Base-by-base conservation (phyloP, 2,329 filamentous ascomycete species). In the Monosporascus sp. region DNA sequence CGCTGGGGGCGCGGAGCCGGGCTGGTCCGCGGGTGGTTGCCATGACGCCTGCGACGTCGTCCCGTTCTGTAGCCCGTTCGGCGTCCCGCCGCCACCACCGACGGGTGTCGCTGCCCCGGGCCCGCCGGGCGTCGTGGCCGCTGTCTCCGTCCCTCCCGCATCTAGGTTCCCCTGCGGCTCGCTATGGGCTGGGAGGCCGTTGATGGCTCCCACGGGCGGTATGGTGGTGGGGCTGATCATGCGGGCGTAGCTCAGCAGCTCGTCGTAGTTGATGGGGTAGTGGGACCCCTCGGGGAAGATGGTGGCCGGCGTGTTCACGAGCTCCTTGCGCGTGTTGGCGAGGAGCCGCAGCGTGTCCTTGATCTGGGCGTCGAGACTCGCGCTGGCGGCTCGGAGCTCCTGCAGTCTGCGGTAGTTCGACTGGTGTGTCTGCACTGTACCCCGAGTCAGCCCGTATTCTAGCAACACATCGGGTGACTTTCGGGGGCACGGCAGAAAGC, bases 201-300 rank as follows among this genome's bases (percentile, higher is more conserved):
- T 76, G 14, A 75, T 69, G 48, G 75, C 74, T 47, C 74, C 73
- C 0, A 82, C 82, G 0, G 86, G 86, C 0, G 90, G 89, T 14
- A 91, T 78, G 1, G 90, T 93, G 59, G 86, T 91, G 67, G 86
- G 88, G 68, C 86, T 88, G 65, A 95, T 94, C 58, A 86, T 85
- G 44, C 87, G 86, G 22, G 89, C 90, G 67, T 90, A 94, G 57
- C 77, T 79, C 22, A 95, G 83, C 0, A 95, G 81, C 60, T 92
- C 86, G 45, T 84, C 79, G 65, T 91, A 89, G 3, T 80, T 80
- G 49, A 94, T 80, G 9, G 77, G 71, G 60, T 80, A 77, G 65
- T 75, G 79, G 2, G 77, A 72, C 5, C 70, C 72, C 7, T 76
- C 67, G 5, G 81, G 77, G 58, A 82, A 81, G 22, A 72, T 73